Evolutionary conservation across 371 early-diverging fungal species (phyloP), one percentile per base, ranked within the genome.

Genomic region (Mucor circinelloides): DNA sequence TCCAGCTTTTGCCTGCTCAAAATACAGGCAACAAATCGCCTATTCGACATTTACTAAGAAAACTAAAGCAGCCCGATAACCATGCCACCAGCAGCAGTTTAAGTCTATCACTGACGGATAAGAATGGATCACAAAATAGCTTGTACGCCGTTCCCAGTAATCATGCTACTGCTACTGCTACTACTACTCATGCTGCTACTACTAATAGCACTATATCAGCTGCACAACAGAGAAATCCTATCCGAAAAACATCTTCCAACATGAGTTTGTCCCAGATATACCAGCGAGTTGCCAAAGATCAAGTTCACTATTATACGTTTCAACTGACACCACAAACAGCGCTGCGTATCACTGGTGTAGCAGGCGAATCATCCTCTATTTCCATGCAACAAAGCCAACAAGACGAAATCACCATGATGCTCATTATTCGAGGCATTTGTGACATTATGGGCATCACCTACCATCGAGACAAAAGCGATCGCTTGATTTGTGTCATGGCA

Each of bases 401-500:
- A 57, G 83, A 79, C 32, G 80, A 78, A 61, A 67, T 62, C 34
- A 71, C 74, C 46, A 58, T 83, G 67, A 76, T 80, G 64, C 42
- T 72, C 32, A 58, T 83, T 6, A 76, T 80, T 13, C 64, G 71
- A 23, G 74, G 75, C 23, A 71, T 76, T 2, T 80, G 81, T 40
- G 81, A 80, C 60, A 68, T 81, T 12, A 73, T 80, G 23, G 83
- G 79, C 27, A 71, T 80, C 55, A 77, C 79, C 1, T 83, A 80
- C 57, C 63, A 70, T 25, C 75, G 76, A 8, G 79, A 76, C 48
- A 69, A 72, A 8, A 63, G 54, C 46, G 68, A 69, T 21, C 78
- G 67, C 13, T 72, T 83, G 10, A 55, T 65, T 3, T 83, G 82
- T 57, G 72, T 82, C 7, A 64, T 82, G 67, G 72, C 78, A 12